Evolutionary conservation across 2,329 filamentous ascomycete genomes (phyloP).

Genomic region (Drechmeria coniospora): DNA sequence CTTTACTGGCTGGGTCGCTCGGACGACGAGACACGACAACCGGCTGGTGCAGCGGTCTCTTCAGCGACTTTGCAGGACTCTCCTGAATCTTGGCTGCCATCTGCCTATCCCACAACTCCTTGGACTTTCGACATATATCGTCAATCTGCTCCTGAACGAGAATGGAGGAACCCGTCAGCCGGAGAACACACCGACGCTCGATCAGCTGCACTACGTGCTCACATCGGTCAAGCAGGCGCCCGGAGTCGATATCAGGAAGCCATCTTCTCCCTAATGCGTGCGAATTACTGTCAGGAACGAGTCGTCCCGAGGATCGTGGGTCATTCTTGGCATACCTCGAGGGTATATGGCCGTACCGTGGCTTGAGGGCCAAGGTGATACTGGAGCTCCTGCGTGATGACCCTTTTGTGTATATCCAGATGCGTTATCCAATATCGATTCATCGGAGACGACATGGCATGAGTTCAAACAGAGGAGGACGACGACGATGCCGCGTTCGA

Average conservation of each 20-base stretch:
- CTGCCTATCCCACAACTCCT: slow-evolving; percentile 39
- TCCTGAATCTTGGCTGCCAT: slow-evolving; percentile 32
- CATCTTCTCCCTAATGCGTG: slow-evolving; percentile 37
- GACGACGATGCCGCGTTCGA: too few species aligned
- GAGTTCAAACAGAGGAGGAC: background rate
- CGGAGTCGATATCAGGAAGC: slow-evolving; percentile 42
- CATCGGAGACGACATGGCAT: slow-evolving; percentile 19
- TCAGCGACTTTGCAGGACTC: slow-evolving; percentile 32
- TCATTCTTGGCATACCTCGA: slow-evolving; percentile 27
- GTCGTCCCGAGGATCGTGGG: slow-evolving; percentile 5
- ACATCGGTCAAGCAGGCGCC: slow-evolving; percentile 44
- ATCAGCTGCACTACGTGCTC: slow-evolving; percentile 14
- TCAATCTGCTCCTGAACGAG: slow-evolving; percentile 39
- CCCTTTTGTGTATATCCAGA: slow-evolving; percentile 42
- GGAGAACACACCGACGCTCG: background rate
- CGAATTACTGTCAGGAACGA: slow-evolving; percentile 3
- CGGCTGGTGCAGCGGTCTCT: slow-evolving; percentile 41
- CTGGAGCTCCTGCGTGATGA: slow-evolving; percentile 43
- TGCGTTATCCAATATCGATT: slow-evolving; percentile 48
- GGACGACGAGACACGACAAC: slow-evolving; percentile 26
- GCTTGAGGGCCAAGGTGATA: slow-evolving; percentile 42
- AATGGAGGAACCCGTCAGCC: slow-evolving; percentile 8
- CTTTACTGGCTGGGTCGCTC: slow-evolving; percentile 6
- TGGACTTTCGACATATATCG: slow-evolving; percentile 44
- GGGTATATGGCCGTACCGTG: slow-evolving; percentile 40